Evolutionary conservation across 1,284 basidiomycete species (phyloP), one percentile per base, ranked within the genome.

Genomic region (Melampsora larici-populina): DNA sequence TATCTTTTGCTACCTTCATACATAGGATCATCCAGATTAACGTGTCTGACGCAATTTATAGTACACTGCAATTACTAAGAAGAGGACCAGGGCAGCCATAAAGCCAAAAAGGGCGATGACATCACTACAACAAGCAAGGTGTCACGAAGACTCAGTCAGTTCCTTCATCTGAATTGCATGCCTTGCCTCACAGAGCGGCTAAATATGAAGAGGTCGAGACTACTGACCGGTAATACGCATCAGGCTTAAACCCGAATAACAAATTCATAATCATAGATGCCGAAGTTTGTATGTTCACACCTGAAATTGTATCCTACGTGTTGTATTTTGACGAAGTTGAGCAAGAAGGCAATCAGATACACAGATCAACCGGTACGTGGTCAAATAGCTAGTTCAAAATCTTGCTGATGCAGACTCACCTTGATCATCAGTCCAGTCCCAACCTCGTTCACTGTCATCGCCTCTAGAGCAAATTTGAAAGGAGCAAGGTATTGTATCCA

Each of bases 371-470:
- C 7, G 40, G 40, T 43, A 8, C 40, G 11, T 11, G 40, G 6
- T n/a, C 29, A 51, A 18, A n/a, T 63, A 36, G 26, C 33, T 64
- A 17, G 26, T 48, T 48, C 36, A 5, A 24, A 36, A 33, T 48
- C 29, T 24, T 13, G 17, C 24, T 49, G 60, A 13, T 63, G 24
- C 8, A 40, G n/a, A 67, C 72, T 75, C 24, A 76, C 74, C 78
- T 88, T 79, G 74, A 96, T 95, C 88, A 90, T 88, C 48, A 95
- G 85, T 2, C 93, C 93, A 0, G 90, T 89, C 49, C 89, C 89
- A 24, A 96, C 92, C 83, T 95, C 94, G 83, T 96, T 96, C 46
- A 95, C 91, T 4, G 90, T 87, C 11, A 95, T 86, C 13, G 92
- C 79, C 24, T 80, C 77, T 17, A 80, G 70, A 0, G 79, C 66